Evolutionary conservation across 176 grass and related monocot genomes (phyloP), one percentile per base, ranked within the genome.

Genomic region (Aegilops sharonensis): DNA sequence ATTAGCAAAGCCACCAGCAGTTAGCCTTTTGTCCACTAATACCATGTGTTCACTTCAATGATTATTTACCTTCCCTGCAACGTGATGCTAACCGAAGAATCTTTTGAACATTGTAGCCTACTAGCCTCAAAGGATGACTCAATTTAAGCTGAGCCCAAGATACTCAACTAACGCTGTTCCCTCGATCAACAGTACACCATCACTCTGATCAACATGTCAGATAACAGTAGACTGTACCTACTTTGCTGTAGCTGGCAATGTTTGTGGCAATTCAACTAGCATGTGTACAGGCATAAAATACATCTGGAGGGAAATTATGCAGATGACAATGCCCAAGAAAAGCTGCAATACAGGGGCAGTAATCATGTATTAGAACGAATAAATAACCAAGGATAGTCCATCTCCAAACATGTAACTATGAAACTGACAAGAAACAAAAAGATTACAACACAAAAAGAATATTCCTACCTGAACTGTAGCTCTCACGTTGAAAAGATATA

Each of bases 281-380:
- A 84, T 78, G 77, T 89, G 93, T 45, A 90, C 88, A 72, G 95
- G 95, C 86, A 94, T 91, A 90, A 98, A 98, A 91, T 98, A 98
- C 96, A 99, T 93, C 63, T 99, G 93, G 87, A 99, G 67, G 39
- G 94, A 96, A 78, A 94, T 92, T 90, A 96, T 99, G 89, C 94
- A 99, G 73, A 99, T 94, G 56, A 94, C 56, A 87, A 99, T 94
- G 85, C 97, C 97, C 78, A 99, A 88, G 85, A 96, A 93, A 91
- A 96, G 97, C 97, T 99, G 87, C 87, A 96, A 57, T 81, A 81
- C 18, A 70, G 43, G 73, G 27, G 9, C 4, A n/a, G 75, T 81
- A 71, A 78, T 84, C 23, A 89, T 3, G n/a, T 61, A 45, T 89
- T 70, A 84, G 90, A 73, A 81, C 13, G 11, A 78, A 85, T 48